phyloP scores from a whole-genome alignment of 106 monocot genomes.

The Dendrobium huoshanense region DNA sequence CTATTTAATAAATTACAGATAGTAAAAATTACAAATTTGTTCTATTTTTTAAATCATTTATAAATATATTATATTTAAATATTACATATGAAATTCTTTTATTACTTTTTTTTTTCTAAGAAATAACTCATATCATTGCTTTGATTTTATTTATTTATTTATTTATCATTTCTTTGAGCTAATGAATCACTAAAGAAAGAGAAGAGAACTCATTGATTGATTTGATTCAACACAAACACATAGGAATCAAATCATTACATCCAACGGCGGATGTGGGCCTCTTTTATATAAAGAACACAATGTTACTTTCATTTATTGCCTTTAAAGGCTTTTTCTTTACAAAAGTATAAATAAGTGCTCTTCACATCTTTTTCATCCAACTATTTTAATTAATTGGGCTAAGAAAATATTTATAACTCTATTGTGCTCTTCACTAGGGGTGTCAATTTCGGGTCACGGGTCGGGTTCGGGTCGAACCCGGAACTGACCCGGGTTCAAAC shows the following conservation, averaged over 20 bases:
- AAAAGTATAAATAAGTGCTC: too few relatives aligned
- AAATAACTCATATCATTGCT: constrained; percentile 8
- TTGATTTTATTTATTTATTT: not conserved
- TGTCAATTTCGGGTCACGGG: too few relatives aligned
- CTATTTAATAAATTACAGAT: not conserved
- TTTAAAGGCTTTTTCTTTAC: too few relatives aligned
- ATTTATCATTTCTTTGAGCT: constrained; percentile 6
- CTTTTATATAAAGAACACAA: not conserved
- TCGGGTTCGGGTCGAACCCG: too few relatives aligned
- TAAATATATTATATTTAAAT: not conserved
- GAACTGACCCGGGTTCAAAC: too few relatives aligned
- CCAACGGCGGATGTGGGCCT: constrained; percentile 9
- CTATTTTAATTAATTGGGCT: too few relatives aligned
- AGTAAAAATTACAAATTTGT: not conserved
- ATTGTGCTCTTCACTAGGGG: too few relatives aligned
- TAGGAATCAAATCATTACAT: constrained; percentile 11
- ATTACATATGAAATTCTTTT: not conserved
- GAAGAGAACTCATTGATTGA: too few relatives aligned
- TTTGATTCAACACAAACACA: not conserved
- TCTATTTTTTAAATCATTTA: not conserved
- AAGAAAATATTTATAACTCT: too few relatives aligned
- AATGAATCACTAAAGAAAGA: too few relatives aligned
- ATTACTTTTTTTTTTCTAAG: too few relatives aligned
- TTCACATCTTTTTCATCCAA: too few relatives aligned
- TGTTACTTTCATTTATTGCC: not conserved